Conservation (phyloP, 805 yeast genomes). For the Candida nitratophila region DNA sequence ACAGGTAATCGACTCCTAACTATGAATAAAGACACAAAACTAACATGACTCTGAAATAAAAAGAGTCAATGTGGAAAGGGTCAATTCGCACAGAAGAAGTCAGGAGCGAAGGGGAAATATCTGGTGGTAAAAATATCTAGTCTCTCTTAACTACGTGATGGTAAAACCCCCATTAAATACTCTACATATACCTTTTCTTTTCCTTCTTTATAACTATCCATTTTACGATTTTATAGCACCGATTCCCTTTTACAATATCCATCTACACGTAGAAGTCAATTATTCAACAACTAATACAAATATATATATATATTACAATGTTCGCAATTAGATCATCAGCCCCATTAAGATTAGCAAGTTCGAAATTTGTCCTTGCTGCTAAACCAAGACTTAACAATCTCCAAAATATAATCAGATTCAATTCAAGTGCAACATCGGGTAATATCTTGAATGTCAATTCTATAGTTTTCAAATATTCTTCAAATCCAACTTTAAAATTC, state of each 20-base stretch:
- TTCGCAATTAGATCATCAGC: not conserved
- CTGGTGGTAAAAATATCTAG: too few species aligned
- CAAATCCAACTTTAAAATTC: conserved; percentile 53
- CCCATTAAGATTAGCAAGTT: not conserved
- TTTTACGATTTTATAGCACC: too few species aligned
- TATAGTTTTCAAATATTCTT: conserved; percentile 22
- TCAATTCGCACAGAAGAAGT: too few species aligned
- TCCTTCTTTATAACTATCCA: too few species aligned
- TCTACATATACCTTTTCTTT: not conserved
- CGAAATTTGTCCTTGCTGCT: not conserved
- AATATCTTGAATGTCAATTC: conserved; percentile 26
- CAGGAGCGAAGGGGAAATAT: not conserved
- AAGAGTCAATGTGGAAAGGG: too few species aligned
- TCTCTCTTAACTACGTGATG: too few species aligned
- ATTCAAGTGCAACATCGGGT: conserved; percentile 10
- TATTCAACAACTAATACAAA: not conserved
- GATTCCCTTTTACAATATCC: too few species aligned
- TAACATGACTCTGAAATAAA: too few species aligned
- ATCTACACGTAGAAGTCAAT: too few species aligned
- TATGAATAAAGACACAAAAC: too few species aligned
- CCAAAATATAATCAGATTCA: conserved; percentile 6
- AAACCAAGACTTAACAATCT: not conserved
- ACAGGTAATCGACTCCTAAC: too few species aligned
- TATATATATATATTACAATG: not conserved
- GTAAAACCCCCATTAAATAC: too few species aligned